Base-by-base conservation (phyloP, 441 rosid genomes). In the Flueggea neowawraea region DNA sequence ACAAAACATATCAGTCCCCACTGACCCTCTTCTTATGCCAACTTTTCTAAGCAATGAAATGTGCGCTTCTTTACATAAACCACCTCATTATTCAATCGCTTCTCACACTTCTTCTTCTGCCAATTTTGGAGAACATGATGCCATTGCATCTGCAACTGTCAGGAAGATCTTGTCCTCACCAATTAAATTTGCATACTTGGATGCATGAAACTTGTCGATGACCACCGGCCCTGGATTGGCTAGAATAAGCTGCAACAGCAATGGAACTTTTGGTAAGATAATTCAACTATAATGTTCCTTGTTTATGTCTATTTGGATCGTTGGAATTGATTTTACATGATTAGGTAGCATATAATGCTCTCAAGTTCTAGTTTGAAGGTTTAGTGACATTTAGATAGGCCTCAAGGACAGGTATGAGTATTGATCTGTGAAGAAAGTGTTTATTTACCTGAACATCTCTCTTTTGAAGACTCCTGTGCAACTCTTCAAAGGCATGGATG, bases 211-310 rank as follows among this genome's bases (percentile, higher is more conserved):
- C 81, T 94, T 91, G 74, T 86, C 81, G 3, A 94, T 84, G 69
- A 94, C 99, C 64, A 59, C 76, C 2, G 91, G 77, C 28, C 96
- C 97, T 10, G 96, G 97, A 72, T 94, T 94, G 52, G 99, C 94
- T 47, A 94, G 77, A 55, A 86, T 69, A 55, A 94, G 84, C 96
- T 93, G 91, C 16, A 1, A 15, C 50, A 60, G 31, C 41, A 22
- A 32, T 28, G 6, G 33, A 57, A 17, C 16, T 56, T 54, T 17
- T 36, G 72, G 60, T 73, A 58, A 67, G 68, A 58, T 49, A 52
- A 57, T 48, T 47, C 9, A 47, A 36, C 41, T 36, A 4, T 47
- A 47, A 12, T 47, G 12, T 47, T 11, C 50, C 9, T 10, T 47
- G 12, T 14, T 47, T 12, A 47, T 36, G 41, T 36, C 9, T 36